These are phyloP conservation scores for Beauveria asiatica DNA, from an alignment of 2,329 filamentous ascomycete genomes.

Conservation along the genomic window DNA sequence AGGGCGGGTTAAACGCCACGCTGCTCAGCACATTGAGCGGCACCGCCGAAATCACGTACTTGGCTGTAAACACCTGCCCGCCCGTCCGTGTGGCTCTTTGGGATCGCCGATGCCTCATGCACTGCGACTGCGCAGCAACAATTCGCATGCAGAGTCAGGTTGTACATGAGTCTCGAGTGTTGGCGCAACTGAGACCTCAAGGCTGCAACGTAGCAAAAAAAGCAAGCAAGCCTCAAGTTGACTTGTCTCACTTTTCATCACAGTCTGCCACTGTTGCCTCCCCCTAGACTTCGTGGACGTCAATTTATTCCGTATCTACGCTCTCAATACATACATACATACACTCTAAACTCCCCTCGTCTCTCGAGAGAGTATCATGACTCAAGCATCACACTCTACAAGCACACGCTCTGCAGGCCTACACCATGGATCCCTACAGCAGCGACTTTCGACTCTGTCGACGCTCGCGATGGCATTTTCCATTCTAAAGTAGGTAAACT, in stretches of 20 bases:
- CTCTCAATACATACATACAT: too few species aligned
- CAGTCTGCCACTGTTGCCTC: too few species aligned
- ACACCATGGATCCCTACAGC: conserved; percentile 22
- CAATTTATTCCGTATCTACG: too few species aligned
- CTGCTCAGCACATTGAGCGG: conserved; percentile 35
- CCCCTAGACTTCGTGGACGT: too few species aligned
- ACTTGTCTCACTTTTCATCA: background rate
- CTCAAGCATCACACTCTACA: background rate
- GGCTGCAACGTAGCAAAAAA: background rate
- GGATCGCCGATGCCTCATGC: background rate
- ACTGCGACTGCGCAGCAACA: background rate
- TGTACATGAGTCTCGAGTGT: background rate
- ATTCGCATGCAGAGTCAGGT: too few species aligned
- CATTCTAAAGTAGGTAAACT: conserved; percentile 31
- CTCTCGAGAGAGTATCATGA: too few species aligned
- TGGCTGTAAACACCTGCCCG: conserved; percentile 21
- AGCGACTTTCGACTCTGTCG: conserved; percentile 26
- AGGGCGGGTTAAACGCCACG: conserved; percentile 31
- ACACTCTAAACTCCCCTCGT: too few species aligned
- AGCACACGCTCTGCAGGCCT: background rate
- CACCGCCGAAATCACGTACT: conserved; percentile 31
- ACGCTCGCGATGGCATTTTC: conserved; percentile 35
- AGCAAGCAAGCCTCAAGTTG: background rate
- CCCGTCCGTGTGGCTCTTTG: background rate
- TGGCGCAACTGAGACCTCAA: background rate